Percentiles rank a stretch among this genome's conserved stretches.
Conservation (phyloP, 176 grass and related monocot species). For the Calamus simplicifolius region DNA sequence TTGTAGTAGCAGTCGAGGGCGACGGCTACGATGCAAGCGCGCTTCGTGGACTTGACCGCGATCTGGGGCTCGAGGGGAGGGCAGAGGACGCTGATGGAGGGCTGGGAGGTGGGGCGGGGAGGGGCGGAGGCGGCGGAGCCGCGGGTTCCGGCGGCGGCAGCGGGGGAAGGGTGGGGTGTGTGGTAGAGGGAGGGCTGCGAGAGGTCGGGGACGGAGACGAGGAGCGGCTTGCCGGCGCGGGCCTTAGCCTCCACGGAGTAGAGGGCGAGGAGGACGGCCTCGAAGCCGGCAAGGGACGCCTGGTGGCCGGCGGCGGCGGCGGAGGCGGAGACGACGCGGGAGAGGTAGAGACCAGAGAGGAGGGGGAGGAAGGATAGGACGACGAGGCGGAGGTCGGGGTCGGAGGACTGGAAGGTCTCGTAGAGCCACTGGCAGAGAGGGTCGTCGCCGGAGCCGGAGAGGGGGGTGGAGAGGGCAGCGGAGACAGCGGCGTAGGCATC, state of each 20-base stretch:
- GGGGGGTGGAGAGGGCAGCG: constrained; percentile 36
- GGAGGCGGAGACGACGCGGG: constrained; percentile 48
- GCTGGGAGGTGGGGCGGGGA: constrained; percentile 26
- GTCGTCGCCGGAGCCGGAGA: constrained; percentile 71
- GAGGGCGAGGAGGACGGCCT: constrained; percentile 89
- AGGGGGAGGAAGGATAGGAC: constrained; percentile 80
- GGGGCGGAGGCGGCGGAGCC: constrained; percentile 38
- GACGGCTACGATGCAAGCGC: constrained; percentile 65
- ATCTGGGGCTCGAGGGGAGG: constrained; percentile 80
- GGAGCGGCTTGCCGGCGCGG: constrained; percentile 67
- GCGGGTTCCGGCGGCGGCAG: constrained; percentile 37
- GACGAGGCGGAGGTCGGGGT: constrained; percentile 87
- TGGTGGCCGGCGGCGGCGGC: constrained; percentile 10
- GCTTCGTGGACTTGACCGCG: constrained; percentile 89
- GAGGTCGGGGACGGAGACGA: constrained; percentile 84
- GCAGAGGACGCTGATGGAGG: constrained; percentile 59
- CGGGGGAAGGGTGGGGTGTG: constrained; percentile 12
- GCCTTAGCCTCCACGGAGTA: constrained; percentile 76
- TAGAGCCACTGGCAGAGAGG: constrained; percentile 93
- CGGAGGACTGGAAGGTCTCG: constrained; percentile 82
- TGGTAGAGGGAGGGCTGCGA: constrained; percentile 18
- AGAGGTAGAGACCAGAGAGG: constrained; percentile 83
- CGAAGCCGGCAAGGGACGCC: constrained; percentile 65
- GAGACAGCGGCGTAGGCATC: constrained; percentile 58
- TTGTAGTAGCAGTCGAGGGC: constrained; percentile 74